These are phyloP conservation scores for Aspergillus tamarii DNA, from an alignment of 2,329 filamentous ascomycete species.

Conservation along the genomic window DNA sequence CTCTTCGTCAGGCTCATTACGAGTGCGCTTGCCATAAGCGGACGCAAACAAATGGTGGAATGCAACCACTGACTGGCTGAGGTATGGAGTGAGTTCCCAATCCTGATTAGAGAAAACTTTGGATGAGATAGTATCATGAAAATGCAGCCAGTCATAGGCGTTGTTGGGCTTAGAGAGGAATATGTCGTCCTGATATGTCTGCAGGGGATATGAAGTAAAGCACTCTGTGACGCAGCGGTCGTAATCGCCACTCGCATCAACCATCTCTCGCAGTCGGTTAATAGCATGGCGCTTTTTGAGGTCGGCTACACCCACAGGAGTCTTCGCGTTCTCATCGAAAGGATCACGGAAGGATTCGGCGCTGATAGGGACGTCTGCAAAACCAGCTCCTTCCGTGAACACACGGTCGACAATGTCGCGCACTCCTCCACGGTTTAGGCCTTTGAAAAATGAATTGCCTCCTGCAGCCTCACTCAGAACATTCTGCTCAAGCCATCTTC, in stretches of 20 bases:
- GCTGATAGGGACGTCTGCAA: conserved; percentile 50
- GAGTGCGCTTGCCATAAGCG: conserved; percentile 55
- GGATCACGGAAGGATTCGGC: conserved; percentile 42
- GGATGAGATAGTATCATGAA: conserved; percentile 82
- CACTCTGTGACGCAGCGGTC: conserved; percentile 70
- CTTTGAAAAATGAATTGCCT: conserved; percentile 57
- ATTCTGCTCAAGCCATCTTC: conserved; percentile 63
- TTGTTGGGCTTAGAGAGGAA: conserved; percentile 83
- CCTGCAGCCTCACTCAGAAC: conserved; percentile 57
- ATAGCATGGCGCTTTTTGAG: conserved; percentile 63
- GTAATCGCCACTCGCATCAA: conserved; percentile 64
- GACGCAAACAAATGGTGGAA: conserved; percentile 92
- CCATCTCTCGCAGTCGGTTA: conserved; percentile 61
- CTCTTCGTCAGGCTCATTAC: conserved; percentile 46
- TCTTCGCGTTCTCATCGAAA: conserved; percentile 30
- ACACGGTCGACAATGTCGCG: conserved; percentile 69
- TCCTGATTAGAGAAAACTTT: conserved; percentile 82
- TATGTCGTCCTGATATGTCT: conserved; percentile 90
- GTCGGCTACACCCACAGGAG: conserved; percentile 61
- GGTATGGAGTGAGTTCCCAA: conserved; percentile 88
- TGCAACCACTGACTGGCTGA: conserved; percentile 82
- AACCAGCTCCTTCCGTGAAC: conserved; percentile 67
- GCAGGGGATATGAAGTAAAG: conserved; percentile 81
- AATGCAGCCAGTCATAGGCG: conserved; percentile 93
- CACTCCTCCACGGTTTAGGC: conserved; percentile 64